phyloP scores from a whole-genome alignment of 768 basidiomycete genomes.

The Russula dissimulans region DNA sequence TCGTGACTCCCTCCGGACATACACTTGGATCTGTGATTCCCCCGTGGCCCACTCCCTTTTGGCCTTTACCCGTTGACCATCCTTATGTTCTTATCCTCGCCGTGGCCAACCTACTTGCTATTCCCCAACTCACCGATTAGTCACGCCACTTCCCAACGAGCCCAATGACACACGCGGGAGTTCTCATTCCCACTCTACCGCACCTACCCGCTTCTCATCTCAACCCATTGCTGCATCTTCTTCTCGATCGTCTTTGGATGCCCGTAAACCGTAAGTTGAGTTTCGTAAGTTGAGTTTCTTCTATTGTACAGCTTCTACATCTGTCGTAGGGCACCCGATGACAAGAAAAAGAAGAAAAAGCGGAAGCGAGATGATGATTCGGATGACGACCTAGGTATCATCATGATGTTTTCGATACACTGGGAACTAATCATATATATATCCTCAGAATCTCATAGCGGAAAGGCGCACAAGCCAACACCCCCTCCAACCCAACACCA shows the following conservation, averaged over 20 bases:
- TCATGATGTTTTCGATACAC: constrained; percentile 1
- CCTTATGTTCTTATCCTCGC: background rate
- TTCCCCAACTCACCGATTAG: constrained; percentile 16
- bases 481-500: constrained; percentile 29
- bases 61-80: background rate
- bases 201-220: constrained; percentile 37
- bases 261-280: constrained; percentile 50
- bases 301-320: constrained; percentile 7
- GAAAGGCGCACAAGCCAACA: constrained; percentile 48
- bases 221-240: constrained; percentile 35
- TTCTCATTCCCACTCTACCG: constrained; percentile 28
- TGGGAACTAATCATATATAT: constrained; percentile 4
- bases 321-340: constrained; percentile 32
- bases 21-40: background rate
- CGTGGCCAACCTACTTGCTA: too few relatives aligned
- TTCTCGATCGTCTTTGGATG: constrained; percentile 47
- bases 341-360: constrained; percentile 79
- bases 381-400: constrained; percentile 52
- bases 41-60: background rate
- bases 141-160: constrained; percentile 45
- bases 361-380: constrained; percentile 74
- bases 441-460: constrained; percentile 9
- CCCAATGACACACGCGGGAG: constrained; percentile 22
- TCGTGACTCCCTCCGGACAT: background rate
- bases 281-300: constrained; percentile 23